Evolutionary conservation across 2,329 filamentous ascomycete genomes (phyloP).

Genomic region (Fusarium lateritium): DNA sequence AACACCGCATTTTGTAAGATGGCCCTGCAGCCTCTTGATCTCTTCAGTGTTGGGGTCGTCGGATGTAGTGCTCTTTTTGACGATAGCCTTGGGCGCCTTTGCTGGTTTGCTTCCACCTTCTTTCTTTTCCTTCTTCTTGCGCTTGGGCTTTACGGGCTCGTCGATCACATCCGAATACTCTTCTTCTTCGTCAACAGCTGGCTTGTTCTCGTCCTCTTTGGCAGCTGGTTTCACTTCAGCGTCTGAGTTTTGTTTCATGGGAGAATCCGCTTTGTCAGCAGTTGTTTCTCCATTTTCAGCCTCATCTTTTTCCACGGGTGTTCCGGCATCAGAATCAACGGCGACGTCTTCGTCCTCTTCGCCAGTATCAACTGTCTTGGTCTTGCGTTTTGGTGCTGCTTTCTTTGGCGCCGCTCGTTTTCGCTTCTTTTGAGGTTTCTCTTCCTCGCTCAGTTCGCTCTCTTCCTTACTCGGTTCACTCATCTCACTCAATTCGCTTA

Average conservation of each 20-base stretch:
- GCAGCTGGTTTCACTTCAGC: slow-evolving; percentile 14
- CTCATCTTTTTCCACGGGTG: slow-evolving; percentile 10
- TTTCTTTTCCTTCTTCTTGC: slow-evolving; percentile 65
- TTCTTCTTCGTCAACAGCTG: slow-evolving; percentile 54
- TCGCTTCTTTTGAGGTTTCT: slow-evolving; percentile 42
- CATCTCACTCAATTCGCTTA: slow-evolving; percentile 41
- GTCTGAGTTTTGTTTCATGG: slow-evolving; percentile 15
- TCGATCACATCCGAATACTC: slow-evolving; percentile 75
- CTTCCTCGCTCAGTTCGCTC: slow-evolving; percentile 46
- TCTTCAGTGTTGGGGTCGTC: slow-evolving; percentile 79
- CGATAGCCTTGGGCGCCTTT: slow-evolving; percentile 48
- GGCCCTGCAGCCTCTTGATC: slow-evolving; percentile 89
- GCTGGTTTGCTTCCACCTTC: slow-evolving; percentile 46
- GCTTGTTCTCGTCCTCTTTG: slow-evolving; percentile 41
- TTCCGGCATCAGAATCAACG: slow-evolving; percentile 34
- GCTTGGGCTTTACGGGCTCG: slow-evolving; percentile 73
- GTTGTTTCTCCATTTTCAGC: neutral
- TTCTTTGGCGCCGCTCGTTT: slow-evolving; percentile 34
- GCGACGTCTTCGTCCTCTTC: slow-evolving; percentile 43
- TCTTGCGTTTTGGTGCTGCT: slow-evolving; percentile 16
- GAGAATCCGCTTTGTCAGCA: slow-evolving; percentile 6
- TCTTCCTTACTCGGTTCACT: slow-evolving; percentile 46
- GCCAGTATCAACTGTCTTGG: slow-evolving; percentile 49
- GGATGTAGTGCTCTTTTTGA: slow-evolving; percentile 52
- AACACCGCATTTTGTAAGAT: slow-evolving; percentile 90